These are phyloP conservation scores for Pisolithus tinctorius DNA, from an alignment of 768 basidiomycete genomes.

Conservation along the genomic window DNA sequence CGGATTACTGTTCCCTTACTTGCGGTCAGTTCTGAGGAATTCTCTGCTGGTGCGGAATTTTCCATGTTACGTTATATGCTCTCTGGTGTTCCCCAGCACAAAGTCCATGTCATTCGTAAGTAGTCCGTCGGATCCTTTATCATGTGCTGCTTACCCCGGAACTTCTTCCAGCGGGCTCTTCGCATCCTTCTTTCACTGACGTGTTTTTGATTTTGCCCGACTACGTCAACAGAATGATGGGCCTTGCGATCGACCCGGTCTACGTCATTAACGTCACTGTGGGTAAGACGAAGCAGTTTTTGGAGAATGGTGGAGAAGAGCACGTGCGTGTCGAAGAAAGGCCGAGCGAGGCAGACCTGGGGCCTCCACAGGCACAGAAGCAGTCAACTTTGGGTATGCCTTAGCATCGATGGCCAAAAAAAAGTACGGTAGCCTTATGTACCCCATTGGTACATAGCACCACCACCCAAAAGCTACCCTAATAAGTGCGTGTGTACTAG, in stretches of 20 bases:
- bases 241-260: constrained; percentile 14
- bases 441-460: not conserved
- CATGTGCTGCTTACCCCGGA: not conserved
- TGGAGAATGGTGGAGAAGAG: constrained; percentile 4
- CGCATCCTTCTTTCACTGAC: constrained; percentile 29
- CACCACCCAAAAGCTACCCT: not conserved
- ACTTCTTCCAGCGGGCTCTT: constrained; percentile 19
- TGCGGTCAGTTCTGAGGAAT: constrained; percentile 38
- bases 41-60: constrained; percentile 32
- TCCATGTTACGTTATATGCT: constrained; percentile 24
- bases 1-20: constrained; percentile 27
- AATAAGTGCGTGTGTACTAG: constrained; percentile 4
- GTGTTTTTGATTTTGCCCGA: constrained; percentile 28
- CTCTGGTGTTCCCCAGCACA: constrained; percentile 5
- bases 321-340: constrained; percentile 1
- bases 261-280: constrained; percentile 14
- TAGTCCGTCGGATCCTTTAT: not conserved
- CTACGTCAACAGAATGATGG: constrained; percentile 21
- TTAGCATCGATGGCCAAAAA: not conserved
- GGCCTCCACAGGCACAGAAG: not conserved
- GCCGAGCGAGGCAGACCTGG: constrained; percentile 2
- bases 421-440: not conserved
- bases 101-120: constrained; percentile 11
- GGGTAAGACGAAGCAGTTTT: constrained; percentile 14
- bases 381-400: too few species aligned